Base-by-base conservation (phyloP, 164 flowering plant species). In the Vitis rupestris region DNA sequence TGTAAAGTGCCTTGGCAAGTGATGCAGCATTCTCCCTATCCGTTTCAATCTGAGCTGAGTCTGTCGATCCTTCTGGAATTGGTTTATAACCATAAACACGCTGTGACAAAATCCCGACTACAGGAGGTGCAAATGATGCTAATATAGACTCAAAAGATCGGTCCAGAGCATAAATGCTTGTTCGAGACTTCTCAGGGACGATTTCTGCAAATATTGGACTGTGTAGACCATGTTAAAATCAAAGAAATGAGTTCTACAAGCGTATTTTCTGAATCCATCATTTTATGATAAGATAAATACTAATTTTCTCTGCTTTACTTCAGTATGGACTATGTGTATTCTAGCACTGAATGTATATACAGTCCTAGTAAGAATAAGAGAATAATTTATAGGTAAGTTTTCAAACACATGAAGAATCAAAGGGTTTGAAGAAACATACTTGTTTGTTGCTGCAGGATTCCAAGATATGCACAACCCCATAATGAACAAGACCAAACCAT, bases 151-250 rank as follows among this genome's bases (percentile, higher is more conserved):
- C 82, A 29, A 79, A 79, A 15, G 79, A 72, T 51, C 70, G 51
- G 50, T 79, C 82, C 66, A 79, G 58, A 9, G 82, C 82, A 50
- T 72, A 79, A 19, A 79, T 72, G 59, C 66, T 72, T 9, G 79
- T 79, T 49, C 82, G 71, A 16, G 71, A 72, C 50, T 50, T 78
- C 77, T 58, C 67, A 48, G 81, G 82, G 3, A 79, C 82, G 27
- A 79, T 73, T 71, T 75, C 82, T 69, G 82, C 82, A 79, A 79
- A 79, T 69, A 79, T 79, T 51, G 79, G 81, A 63, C 81, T 79
- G 64, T 15, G 3, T 30, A 63, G 15, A 67, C 3, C 7, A 9
- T 14, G 44, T 37, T 37, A 37, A 37, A 2, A 37, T 6, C 44
- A 37, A 37, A 37, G 4, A 37, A 37, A 3, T 0, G 44, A 2